phyloP scores from a whole-genome alignment of 2,329 filamentous ascomycete species.

The Cladosporium phlei region DNA sequence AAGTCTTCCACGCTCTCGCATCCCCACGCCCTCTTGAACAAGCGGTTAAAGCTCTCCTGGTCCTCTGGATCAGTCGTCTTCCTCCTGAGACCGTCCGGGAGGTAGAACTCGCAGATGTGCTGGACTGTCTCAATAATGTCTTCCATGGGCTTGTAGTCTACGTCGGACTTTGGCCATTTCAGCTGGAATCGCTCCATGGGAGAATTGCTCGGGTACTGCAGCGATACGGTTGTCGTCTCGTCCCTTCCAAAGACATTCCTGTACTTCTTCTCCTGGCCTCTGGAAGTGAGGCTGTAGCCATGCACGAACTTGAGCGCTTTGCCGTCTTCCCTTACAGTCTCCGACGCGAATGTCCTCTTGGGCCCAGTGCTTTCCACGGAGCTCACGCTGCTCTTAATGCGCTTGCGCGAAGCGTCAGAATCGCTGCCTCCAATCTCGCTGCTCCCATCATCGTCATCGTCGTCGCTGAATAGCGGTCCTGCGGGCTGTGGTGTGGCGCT shows the following conservation, averaged over 20 bases:
- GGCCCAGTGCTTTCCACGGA: conserved; percentile 28
- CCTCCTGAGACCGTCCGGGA: conserved; percentile 59
- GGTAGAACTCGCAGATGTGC: conserved; percentile 66
- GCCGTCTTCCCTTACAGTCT: conserved; percentile 19
- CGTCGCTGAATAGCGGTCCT: conserved; percentile 27
- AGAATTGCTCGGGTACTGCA: conserved; percentile 76
- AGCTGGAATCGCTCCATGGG: conserved; percentile 58
- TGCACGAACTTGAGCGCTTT: conserved; percentile 35
- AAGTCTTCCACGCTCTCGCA: conserved; percentile 64
- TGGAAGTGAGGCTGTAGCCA: conserved; percentile 38
- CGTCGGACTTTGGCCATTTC: conserved; percentile 60
- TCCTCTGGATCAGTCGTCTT: conserved; percentile 48
- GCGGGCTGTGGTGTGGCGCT: conserved; percentile 31
- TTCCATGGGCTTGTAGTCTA: conserved; percentile 61
- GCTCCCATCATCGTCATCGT: conserved; percentile 28
- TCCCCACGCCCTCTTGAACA: conserved; percentile 68
- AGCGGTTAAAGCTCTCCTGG: conserved; percentile 67
- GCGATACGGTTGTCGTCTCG: conserved; percentile 43
- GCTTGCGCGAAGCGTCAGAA: conserved; percentile 32
- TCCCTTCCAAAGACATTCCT: conserved; percentile 45
- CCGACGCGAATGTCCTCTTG: conserved; percentile 19
- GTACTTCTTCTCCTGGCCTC: conserved; percentile 43
- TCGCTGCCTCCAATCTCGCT: conserved; percentile 29
- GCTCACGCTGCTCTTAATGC: conserved; percentile 33
- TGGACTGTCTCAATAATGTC: conserved; percentile 55